phyloP scores from a whole-genome alignment of 805 yeast species.

The Candida koratica region DNA sequence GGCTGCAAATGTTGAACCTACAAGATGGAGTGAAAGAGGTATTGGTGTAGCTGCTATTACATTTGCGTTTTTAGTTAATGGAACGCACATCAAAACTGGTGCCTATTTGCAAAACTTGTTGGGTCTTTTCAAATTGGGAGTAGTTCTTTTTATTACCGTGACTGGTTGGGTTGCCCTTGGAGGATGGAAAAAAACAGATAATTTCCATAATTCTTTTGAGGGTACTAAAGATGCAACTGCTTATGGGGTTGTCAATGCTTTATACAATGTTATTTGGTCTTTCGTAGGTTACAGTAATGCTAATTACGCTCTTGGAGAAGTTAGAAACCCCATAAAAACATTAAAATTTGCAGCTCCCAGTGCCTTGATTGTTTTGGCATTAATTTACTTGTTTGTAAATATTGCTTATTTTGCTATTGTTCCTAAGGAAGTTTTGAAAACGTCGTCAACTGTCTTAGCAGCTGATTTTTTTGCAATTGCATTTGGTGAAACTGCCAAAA shows the following conservation, averaged over 20 bases:
- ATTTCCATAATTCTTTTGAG: conserved; percentile 54
- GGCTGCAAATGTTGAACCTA: conserved; percentile 66
- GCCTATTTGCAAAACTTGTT: conserved; percentile 57
- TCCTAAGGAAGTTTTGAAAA: conserved; percentile 55
- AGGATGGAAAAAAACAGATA: conserved; percentile 57
- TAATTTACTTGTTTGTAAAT: conserved; percentile 71
- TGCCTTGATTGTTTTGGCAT: conserved; percentile 56
- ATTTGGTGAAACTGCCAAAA: conserved; percentile 65
- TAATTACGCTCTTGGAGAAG: conserved; percentile 78
- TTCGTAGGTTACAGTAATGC: conserved; percentile 81
- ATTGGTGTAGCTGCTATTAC: conserved; percentile 73
- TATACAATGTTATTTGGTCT: conserved; percentile 82
- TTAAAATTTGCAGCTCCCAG: conserved; percentile 71
- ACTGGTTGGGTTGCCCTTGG: conserved; percentile 84
- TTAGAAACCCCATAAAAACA: conserved; percentile 66
- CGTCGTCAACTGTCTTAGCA: conserved; percentile 68
- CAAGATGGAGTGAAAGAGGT: conserved; percentile 74
- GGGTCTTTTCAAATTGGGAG: conserved; percentile 71
- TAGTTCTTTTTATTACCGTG: conserved; percentile 63
- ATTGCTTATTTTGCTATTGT: conserved; percentile 82
- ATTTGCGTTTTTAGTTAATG: conserved; percentile 63
- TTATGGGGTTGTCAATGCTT: conserved; percentile 69
- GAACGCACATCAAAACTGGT: conserved; percentile 60
- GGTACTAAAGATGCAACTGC: conserved; percentile 51
- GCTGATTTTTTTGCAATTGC: conserved; percentile 71